Percentiles rank a stretch among this genome's conserved stretches.
These are phyloP conservation scores for Alternaria ventricosa DNA, from an alignment of 2,329 filamentous ascomycete species.

Conservation along the genomic window DNA sequence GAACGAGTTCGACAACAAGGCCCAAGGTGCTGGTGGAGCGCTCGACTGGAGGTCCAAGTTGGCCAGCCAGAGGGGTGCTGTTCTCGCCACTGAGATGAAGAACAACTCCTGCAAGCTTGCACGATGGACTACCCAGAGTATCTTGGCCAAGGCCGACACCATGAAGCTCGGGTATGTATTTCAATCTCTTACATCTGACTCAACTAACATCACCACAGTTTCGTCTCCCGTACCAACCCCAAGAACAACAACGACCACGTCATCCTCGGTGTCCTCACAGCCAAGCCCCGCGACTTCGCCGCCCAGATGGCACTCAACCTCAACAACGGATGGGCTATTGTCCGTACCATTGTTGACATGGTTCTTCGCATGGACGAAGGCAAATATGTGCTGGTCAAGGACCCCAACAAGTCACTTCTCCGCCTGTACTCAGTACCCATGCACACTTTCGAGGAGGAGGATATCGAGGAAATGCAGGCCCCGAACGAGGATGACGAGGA, in stretches of 20 bases:
- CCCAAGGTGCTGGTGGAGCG: constrained; percentile 90
- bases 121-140: constrained; percentile 95
- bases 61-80: constrained; percentile 90
- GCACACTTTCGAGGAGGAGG: constrained; percentile 89
- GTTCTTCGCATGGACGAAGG: constrained; percentile 77
- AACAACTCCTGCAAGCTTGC: constrained; percentile 99
- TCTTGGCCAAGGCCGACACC: constrained; percentile 93
- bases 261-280: constrained; percentile 92
- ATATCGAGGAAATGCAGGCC: constrained; percentile 72
- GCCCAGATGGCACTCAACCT: constrained; percentile 97
- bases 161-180: constrained; percentile 91
- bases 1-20: constrained; percentile 99
- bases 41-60: constrained; percentile 98
- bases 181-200: neutral
- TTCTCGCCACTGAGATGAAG: constrained; percentile 99
- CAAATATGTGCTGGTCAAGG: constrained; percentile 82
- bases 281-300: constrained; percentile 97
- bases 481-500: constrained; percentile 64
- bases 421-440: constrained; percentile 90
- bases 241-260: constrained; percentile 93
- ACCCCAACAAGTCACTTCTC: constrained; percentile 96
- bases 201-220: constrained; percentile 61
- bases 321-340: constrained; percentile 98
- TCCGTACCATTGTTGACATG: constrained; percentile 97
- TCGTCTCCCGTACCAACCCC: constrained; percentile 92